Percentiles rank a stretch among this genome's conserved stretches.
phyloP scores from a whole-genome alignment of 2,329 filamentous ascomycete genomes.

The Dothidotthia symphoricarpi region DNA sequence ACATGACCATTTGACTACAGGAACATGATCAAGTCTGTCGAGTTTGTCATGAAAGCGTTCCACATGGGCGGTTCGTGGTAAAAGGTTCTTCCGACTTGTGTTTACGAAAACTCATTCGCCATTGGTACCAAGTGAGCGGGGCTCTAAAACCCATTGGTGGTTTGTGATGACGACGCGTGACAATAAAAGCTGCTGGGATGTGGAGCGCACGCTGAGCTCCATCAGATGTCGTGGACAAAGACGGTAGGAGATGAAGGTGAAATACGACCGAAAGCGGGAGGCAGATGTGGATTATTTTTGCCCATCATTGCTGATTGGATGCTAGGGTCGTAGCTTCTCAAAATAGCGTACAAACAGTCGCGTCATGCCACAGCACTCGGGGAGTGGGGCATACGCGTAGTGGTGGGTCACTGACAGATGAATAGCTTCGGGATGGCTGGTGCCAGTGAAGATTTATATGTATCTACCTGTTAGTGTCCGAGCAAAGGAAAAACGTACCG shows the following conservation, averaged over 20 bases:
- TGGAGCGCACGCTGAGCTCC: not conserved
- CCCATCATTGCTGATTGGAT: constrained; percentile 9
- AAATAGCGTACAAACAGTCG: constrained; percentile 19
- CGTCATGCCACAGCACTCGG: constrained; percentile 16
- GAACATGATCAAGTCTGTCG: no score
- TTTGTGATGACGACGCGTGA: not conserved
- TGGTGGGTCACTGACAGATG: constrained; percentile 19
- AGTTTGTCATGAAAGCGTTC: constrained; percentile 2
- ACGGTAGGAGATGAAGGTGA: constrained; percentile 5
- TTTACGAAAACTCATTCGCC: constrained; percentile 15
- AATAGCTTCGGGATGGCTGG: constrained; percentile 2
- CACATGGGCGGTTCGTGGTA: constrained; percentile 7
- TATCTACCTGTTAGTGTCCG: no score
- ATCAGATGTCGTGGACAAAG: no score
- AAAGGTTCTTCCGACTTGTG: constrained; percentile 5
- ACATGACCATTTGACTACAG: no score
- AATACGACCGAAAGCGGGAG: constrained; percentile 13
- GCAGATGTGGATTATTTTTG: constrained; percentile 9
- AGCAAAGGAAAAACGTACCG: no score
- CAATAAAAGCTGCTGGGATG: not conserved
- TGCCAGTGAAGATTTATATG: no score
- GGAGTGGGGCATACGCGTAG: constrained; percentile 17
- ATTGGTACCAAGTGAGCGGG: constrained; percentile 1
- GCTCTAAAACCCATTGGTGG: no score
- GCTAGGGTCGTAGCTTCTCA: constrained; percentile 6